These are phyloP conservation scores for Diaporthe capsici DNA, from an alignment of 2,329 filamentous ascomycete species.

Conservation along the genomic window DNA sequence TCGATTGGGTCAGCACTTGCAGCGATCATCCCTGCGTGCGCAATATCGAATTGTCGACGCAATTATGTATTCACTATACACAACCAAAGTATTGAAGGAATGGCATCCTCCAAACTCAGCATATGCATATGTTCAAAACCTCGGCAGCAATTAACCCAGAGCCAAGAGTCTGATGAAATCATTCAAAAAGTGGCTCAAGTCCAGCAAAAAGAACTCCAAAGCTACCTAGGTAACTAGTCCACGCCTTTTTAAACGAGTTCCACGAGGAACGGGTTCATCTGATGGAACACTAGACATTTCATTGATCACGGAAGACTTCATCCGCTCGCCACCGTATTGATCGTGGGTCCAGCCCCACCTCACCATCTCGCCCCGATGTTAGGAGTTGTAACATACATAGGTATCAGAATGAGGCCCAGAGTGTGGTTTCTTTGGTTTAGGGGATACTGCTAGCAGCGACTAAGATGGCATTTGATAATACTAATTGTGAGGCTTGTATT, in stretches of 20 bases:
- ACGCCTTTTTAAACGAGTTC: neutral
- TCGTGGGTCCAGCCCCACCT: conserved; percentile 9
- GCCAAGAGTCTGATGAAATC: neutral
- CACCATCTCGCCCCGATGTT: neutral
- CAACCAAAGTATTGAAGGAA: neutral
- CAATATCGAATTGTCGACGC: neutral
- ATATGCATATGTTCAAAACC: neutral
- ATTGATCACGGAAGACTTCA: neutral
- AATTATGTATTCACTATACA: neutral
- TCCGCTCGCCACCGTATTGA: neutral
- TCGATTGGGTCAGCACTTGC: neutral
- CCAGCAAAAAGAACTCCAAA: neutral
- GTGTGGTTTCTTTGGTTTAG: neutral
- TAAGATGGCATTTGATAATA: neutral
- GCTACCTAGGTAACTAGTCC: too few species aligned
- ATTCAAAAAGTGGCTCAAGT: neutral
- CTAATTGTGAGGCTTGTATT: neutral
- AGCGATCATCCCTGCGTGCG: neutral
- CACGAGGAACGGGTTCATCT: neutral
- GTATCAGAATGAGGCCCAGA: neutral
- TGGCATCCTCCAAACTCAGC: neutral
- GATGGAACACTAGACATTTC: neutral
- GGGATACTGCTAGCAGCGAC: neutral
- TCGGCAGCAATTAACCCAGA: neutral
- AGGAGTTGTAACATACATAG: neutral